Percentiles rank a stretch among this genome's conserved stretches.
These are phyloP conservation scores for Dictyostelium capitatum DNA, from an alignment of 78 protist species.

Conservation along the genomic window DNA sequence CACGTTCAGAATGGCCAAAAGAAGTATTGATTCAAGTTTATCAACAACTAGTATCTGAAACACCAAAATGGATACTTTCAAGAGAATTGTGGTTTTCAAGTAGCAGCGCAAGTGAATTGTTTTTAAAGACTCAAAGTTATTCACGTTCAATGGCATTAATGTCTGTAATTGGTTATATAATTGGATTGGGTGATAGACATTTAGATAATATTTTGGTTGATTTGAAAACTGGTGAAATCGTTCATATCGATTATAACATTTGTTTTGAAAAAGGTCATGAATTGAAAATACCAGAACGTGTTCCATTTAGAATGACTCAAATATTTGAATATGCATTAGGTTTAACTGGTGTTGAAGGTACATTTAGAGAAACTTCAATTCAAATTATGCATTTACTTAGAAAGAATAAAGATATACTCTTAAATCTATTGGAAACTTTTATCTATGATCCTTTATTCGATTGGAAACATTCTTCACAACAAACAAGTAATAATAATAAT, in stretches of 20 bases:
- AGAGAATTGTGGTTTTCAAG: conserved; percentile 87
- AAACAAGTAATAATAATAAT: conserved; percentile 8
- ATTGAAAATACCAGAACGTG: conserved; percentile 89
- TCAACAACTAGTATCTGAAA: conserved; percentile 61
- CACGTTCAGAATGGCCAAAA: conserved; percentile 87
- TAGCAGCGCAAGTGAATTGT: conserved; percentile 70
- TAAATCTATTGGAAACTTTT: conserved; percentile 94
- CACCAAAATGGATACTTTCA: conserved; percentile 82
- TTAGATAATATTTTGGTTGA: conserved; percentile 93
- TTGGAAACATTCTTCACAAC: conserved; percentile 84
- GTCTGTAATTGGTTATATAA: conserved; percentile 92
- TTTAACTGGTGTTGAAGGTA: conserved; percentile 85
- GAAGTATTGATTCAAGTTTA: conserved; percentile 77
- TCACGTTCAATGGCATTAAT: conserved; percentile 88
- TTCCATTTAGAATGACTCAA: conserved; percentile 95
- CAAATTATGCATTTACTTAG: conserved; percentile 43
- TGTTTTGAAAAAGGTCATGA: conserved; percentile 92
- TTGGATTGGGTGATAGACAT: conserved; percentile 93
- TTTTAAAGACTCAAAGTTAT: conserved; percentile 71
- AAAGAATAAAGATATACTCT: conserved; percentile 84
- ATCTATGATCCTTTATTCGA: conserved; percentile 97
- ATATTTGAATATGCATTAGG: conserved; percentile 85
- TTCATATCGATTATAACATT: conserved; percentile 93
- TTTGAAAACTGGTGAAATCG: conserved; percentile 86
- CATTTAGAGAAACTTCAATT: conserved; percentile 66